Evolutionary conservation across 345 rosid species (phyloP), one percentile per base, ranked within the genome.

Genomic region (Nasturtium officinale): DNA sequence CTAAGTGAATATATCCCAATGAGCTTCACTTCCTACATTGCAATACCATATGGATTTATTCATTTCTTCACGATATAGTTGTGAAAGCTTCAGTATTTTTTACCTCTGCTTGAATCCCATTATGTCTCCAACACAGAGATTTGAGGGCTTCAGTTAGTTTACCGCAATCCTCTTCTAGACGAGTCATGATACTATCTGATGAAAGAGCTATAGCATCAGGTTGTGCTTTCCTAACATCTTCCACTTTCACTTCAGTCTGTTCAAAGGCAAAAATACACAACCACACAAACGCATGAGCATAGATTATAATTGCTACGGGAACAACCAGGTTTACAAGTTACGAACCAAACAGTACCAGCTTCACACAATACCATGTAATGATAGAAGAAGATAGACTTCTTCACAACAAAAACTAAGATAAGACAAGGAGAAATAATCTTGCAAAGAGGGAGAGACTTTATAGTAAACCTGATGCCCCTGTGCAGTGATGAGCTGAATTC

Each of bases 101-200:
- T 87, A 95, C 99, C 97, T 95, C 97, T 20, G 85, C 96, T 81
- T 82, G 91, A 59, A 91, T 82, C 57, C 86, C 87, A 77, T 90
- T 89, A 61, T 85, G 83, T 84, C 87, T 87, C 86, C 88, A 91
- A 78, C 99, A 91, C 28, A 95, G 75, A 50, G 96, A 86, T 61
- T 83, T 87, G 71, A 95, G 86, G 26, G 93, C 93, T 70, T 87
- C 84, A 6, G 74, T 72, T 28, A 85, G 80, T 53, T 79, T 87
- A 40, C 87, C 90, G 26, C 89, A 87, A 38, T 80, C 85, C 54
- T 87, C 90, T 74, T 91, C 89, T 53, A 91, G 62, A n/a, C 71
- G 82, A 62, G 87, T 83, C 59, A 89, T 54, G 15, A 91, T 91
- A 67, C 81, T 80, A 57, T 79, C 77, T 15, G 93, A 83, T 2